Evolutionary conservation across 345 rosid genomes (phyloP).

Genomic region (Eucalyptus shirleyi): DNA sequence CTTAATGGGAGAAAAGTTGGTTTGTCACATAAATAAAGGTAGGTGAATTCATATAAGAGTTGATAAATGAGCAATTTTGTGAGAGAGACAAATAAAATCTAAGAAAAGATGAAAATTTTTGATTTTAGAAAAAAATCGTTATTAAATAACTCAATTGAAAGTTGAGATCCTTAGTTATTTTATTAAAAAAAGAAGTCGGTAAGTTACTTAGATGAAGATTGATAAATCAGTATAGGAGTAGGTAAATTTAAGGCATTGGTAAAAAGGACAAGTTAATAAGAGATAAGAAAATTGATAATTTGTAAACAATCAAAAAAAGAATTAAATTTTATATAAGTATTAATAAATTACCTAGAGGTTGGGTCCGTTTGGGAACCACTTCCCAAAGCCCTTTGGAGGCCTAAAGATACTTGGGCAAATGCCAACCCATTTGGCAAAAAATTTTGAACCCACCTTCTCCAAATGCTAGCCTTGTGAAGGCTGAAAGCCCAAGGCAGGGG

Average conservation of each 20-base stretch:
- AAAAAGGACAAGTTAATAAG: neutral
- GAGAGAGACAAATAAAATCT: neutral
- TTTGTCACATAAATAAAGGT: neutral
- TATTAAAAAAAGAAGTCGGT: neutral
- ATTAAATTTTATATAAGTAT: neutral
- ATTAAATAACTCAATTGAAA: neutral
- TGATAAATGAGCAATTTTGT: neutral
- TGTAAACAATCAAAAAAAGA: neutral
- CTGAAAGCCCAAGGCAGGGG: too few relatives aligned
- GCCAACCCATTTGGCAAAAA: too few relatives aligned
- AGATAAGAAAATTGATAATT: neutral
- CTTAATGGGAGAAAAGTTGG: neutral
- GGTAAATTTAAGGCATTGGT: neutral
- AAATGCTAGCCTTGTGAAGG: too few relatives aligned
- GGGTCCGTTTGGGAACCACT: too few relatives aligned
- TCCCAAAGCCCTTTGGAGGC: too few relatives aligned
- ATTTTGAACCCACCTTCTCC: too few relatives aligned
- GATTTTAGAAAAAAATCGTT: neutral
- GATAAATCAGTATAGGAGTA: neutral
- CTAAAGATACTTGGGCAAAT: too few relatives aligned
- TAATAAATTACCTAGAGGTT: neutral
- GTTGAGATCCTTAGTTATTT: neutral
- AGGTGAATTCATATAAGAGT: neutral
- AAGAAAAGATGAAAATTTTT: too few relatives aligned
- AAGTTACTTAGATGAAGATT: neutral